Evolutionary conservation across 202 grass and related monocot species (phyloP).

Genomic region (Digitaria exilis): DNA sequence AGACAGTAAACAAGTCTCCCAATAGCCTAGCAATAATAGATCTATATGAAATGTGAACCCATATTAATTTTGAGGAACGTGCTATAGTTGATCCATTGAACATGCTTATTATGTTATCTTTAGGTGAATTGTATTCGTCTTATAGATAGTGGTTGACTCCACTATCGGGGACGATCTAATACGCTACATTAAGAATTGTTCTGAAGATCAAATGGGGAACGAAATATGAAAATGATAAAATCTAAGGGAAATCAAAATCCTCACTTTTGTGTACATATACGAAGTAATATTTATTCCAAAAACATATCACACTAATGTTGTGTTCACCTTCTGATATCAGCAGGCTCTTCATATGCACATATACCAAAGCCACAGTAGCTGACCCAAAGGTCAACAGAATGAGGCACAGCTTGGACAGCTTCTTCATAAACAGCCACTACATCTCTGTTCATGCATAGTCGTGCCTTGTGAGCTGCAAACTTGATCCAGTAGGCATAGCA

Average conservation of each 20-base stretch:
- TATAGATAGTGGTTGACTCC: background rate
- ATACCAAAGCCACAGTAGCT: conserved; percentile 82
- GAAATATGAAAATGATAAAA: background rate
- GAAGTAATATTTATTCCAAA: background rate
- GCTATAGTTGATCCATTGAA: background rate
- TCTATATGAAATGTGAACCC: background rate
- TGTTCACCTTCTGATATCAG: conserved; percentile 83
- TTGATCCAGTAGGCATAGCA: conserved; percentile 88
- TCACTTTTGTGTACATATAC: conserved; percentile 23
- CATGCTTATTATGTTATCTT: no score
- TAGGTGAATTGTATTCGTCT: background rate
- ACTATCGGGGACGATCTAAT: background rate
- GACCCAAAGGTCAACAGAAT: conserved; percentile 80
- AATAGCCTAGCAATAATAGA: background rate
- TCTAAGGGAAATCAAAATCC: background rate
- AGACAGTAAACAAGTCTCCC: background rate
- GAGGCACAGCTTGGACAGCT: conserved; percentile 63
- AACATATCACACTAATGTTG: conserved; percentile 19
- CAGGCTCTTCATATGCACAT: conserved; percentile 66
- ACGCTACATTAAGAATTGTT: no score
- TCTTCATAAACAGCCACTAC: conserved; percentile 70
- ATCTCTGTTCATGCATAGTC: conserved; percentile 56
- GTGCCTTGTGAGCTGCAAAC: conserved; percentile 69
- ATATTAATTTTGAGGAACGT: background rate
- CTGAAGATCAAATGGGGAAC: background rate